Base-by-base conservation (phyloP, 23 red algal species). In the Gracilariopsis chorda region DNA sequence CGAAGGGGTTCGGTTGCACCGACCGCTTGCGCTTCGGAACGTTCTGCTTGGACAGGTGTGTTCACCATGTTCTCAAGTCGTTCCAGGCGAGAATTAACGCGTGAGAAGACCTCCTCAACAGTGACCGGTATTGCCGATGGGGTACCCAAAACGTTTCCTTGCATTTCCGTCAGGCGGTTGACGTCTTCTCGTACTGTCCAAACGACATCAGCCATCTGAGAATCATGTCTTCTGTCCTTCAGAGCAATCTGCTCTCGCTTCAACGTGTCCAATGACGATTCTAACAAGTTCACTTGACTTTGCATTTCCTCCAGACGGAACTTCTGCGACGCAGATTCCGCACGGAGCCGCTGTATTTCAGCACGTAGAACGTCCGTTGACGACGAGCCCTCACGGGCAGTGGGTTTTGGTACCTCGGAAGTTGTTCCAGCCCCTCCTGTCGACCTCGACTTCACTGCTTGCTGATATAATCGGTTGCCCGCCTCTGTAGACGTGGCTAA, bases 71-170 rank as follows among this genome's bases (percentile, higher is more conserved):
- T 48, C 33, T 75, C 35, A 1, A 75, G 0, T 4, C 69, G 33
- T 17, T 75, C 69, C 6, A 44, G 0, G 0, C 35, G 33, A 13
- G 35, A 36, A 1, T 75, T 75, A 13, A 75, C 69, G 36, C 69
- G 34, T 75, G 69, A 75, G 69, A 75, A 17, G 69, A 75, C 37
- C 69, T 45, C 37, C 69, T 75, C 35, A 35, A 75, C 69, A 44
- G 69, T 75, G 69, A 75, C 69, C 69, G 0, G 69, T 46, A 52
- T 6, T 78, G 72, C 44, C 25, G 72, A 44, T 51, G 43, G 43
- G n/a, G 42, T 44, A 24, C 44, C 40, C 0, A 41, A 43, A 36
- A n/a, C 72, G n/a, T n/a, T n/a, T 78, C 72, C 20, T 19, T 52
- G 72, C 20, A 33, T 44, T 78, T 78, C 72, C 24, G 49, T 21